Evolutionary conservation across 1,284 basidiomycete species (phyloP).

Genomic region (Ceratobasidium sp.): DNA sequence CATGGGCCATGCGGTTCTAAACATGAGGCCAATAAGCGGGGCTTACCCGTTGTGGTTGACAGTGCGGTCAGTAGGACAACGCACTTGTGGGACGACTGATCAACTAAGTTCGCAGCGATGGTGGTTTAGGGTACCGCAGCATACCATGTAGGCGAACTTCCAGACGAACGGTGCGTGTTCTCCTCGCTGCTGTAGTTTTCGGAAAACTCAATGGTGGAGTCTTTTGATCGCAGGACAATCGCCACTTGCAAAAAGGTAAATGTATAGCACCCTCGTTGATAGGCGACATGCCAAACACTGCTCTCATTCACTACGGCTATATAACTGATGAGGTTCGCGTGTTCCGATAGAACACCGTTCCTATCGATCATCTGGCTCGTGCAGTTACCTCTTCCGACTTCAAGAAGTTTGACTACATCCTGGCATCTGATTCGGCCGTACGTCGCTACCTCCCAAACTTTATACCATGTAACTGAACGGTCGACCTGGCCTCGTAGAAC

Average conservation of each 20-base stretch:
- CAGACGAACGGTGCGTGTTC: slow-evolving; percentile 69
- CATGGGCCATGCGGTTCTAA: slow-evolving; percentile 45
- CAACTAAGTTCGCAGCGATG: neutral
- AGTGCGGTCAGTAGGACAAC: slow-evolving; percentile 44
- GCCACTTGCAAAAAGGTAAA: slow-evolving; percentile 69
- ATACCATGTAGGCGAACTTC: slow-evolving; percentile 76
- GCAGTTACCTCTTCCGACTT: slow-evolving; percentile 70
- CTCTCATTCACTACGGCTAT: neutral
- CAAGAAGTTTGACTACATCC: slow-evolving; percentile 71
- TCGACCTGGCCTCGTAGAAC: slow-evolving; percentile 56
- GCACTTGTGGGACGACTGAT: neutral
- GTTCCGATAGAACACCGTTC: slow-evolving; percentile 63
- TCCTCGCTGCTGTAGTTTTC: neutral
- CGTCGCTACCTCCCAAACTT: neutral
- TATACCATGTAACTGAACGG: neutral
- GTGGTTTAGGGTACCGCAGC: slow-evolving; percentile 65
- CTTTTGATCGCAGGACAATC: slow-evolving; percentile 61
- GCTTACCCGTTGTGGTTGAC: slow-evolving; percentile 43
- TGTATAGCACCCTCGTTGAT: neutral
- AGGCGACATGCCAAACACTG: neutral
- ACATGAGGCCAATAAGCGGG: slow-evolving; percentile 45
- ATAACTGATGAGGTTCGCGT: neutral
- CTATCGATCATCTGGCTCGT: slow-evolving; percentile 68
- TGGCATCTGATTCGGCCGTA: slow-evolving; percentile 68
- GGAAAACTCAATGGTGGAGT: neutral